Evolutionary conservation across 768 basidiomycete genomes (phyloP).

Genomic region (Epithele typhae): DNA sequence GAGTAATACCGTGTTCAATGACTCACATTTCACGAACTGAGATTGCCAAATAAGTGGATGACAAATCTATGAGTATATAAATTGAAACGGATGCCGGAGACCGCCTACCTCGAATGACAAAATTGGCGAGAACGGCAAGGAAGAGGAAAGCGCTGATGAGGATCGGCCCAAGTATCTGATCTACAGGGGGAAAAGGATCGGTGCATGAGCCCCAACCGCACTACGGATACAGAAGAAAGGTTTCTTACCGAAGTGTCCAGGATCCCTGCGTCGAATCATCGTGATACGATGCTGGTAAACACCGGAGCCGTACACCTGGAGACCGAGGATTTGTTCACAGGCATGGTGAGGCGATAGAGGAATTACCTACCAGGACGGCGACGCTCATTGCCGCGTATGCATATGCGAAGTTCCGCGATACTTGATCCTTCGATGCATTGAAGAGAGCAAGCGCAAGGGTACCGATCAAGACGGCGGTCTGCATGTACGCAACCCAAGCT

Average conservation of each 20-base stretch:
- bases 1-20: background rate
- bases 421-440: conserved; percentile 68
- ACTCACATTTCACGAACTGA: conserved; percentile 61
- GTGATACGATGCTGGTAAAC: conserved; percentile 87
- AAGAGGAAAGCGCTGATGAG: conserved; percentile 81
- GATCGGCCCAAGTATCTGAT: conserved; percentile 78
- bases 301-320: conserved; percentile 76
- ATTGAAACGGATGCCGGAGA: background rate
- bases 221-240: too few relatives aligned
- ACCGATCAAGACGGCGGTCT: conserved; percentile 77
- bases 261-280: conserved; percentile 86
- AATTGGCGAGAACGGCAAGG: conserved; percentile 83
- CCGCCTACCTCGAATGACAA: conserved; percentile 75
- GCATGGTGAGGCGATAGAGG: too few relatives aligned
- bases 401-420: conserved; percentile 77
- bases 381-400: conserved; percentile 78
- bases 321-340: too few relatives aligned
- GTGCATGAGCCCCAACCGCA: background rate
- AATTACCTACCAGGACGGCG: conserved; percentile 49
- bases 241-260: conserved; percentile 82
- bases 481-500: conserved; percentile 95
- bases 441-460: conserved; percentile 84
- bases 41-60: too few relatives aligned
- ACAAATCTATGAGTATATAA: too few relatives aligned
- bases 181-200: conserved; percentile 34